Conservation (phyloP, 192 early-diverging fungal species). For the Coemansia sp. region DNA sequence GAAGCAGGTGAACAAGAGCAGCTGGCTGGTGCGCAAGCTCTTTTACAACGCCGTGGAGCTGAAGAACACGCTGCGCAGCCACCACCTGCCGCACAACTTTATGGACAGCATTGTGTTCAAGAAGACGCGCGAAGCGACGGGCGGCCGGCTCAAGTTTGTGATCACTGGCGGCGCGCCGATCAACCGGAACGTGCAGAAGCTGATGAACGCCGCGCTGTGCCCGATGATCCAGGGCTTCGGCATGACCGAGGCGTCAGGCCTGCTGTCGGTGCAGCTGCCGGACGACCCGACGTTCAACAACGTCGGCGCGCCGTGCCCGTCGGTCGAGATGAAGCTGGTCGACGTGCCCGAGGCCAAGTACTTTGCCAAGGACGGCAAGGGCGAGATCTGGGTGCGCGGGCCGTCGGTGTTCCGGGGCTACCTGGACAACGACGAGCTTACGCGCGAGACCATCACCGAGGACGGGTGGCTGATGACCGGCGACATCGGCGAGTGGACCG, state of each 20-base stretch:
- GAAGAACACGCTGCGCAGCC: slow-evolving; percentile 60
- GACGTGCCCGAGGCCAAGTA: slow-evolving; percentile 68
- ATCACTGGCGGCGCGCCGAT: slow-evolving; percentile 90
- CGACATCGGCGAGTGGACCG: slow-evolving; percentile 84
- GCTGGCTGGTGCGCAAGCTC: slow-evolving; percentile 57
- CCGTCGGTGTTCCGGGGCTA: slow-evolving; percentile 80
- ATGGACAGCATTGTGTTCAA: slow-evolving; percentile 81
- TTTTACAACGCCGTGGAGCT: slow-evolving; percentile 74
- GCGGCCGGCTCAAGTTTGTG: slow-evolving; percentile 79
- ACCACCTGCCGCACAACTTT: slow-evolving; percentile 62
- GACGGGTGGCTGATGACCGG: slow-evolving; percentile 91
- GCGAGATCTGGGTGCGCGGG: slow-evolving; percentile 86
- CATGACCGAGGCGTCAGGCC: slow-evolving; percentile 78
- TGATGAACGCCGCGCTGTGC: slow-evolving; percentile 73
- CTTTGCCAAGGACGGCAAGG: slow-evolving; percentile 61
- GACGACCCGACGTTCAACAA: slow-evolving; percentile 58
- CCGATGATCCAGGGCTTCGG: slow-evolving; percentile 87
- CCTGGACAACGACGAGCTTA: slow-evolving; percentile 68
- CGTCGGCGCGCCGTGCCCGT: slow-evolving; percentile 75
- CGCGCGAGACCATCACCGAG: slow-evolving; percentile 62
- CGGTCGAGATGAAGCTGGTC: slow-evolving; percentile 78
- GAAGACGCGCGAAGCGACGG: slow-evolving; percentile 77
- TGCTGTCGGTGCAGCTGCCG: slow-evolving; percentile 66
- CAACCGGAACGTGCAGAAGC: slow-evolving; percentile 78
- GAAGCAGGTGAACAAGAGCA: slow-evolving; percentile 58